Conservation (phyloP, 2,329 filamentous ascomycete genomes). For the Microdochium bolleyi region DNA sequence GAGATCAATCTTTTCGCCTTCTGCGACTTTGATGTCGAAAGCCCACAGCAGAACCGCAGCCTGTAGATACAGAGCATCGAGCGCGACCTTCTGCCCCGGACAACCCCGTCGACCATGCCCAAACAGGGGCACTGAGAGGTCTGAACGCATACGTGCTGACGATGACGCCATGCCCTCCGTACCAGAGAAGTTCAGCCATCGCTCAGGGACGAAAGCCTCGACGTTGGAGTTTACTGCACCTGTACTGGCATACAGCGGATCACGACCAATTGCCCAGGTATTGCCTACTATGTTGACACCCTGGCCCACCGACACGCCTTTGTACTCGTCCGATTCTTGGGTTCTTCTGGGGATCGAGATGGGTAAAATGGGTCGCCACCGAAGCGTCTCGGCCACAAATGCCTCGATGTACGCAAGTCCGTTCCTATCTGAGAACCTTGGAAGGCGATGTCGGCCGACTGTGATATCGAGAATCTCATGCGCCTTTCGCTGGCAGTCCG, state of each 20-base stretch:
- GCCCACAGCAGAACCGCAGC: conserved; percentile 36
- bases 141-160: background rate
- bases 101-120: conserved; percentile 29
- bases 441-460: conserved; percentile 21
- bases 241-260: conserved; percentile 8
- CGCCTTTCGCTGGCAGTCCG: conserved; percentile 15
- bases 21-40: conserved; percentile 25
- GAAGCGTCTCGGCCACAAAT: conserved; percentile 25
- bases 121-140: conserved; percentile 12
- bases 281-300: conserved; percentile 25
- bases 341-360: conserved; percentile 18
- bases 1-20: background rate
- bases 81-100: conserved; percentile 29
- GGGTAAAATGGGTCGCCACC: conserved; percentile 25
- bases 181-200: background rate
- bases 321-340: conserved; percentile 14
- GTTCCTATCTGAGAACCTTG: conserved; percentile 18
- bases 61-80: conserved; percentile 36
- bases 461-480: conserved; percentile 24
- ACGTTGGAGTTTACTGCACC: background rate
- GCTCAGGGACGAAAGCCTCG: conserved; percentile 1
- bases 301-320: conserved; percentile 23
- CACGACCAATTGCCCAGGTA: conserved; percentile 15
- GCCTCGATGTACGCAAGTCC: conserved; percentile 25
- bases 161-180: background rate